Percentiles rank a stretch among this genome's conserved stretches.
phyloP scores from a whole-genome alignment of 345 rosid genomes.

The Euphorbia lathyris region DNA sequence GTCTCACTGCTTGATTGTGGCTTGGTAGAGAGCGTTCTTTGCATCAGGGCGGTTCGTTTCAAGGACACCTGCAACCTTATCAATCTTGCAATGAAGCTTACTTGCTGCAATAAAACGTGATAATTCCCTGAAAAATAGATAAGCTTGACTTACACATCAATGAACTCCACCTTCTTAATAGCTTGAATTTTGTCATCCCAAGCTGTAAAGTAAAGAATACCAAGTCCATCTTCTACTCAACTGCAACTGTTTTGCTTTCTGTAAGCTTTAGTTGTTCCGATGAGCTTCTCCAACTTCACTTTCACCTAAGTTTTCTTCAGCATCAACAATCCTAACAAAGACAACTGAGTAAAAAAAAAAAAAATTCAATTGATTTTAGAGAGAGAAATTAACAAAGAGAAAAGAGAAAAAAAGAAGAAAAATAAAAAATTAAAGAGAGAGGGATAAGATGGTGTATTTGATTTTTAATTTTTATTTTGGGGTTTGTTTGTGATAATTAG shows the following conservation, averaged over 20 bases:
- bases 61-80: conserved; percentile 96
- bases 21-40: conserved; percentile 97
- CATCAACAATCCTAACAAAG: conserved; percentile 82
- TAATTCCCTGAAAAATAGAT: too few relatives aligned
- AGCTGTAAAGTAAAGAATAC: conserved; percentile 85
- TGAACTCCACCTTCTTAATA: conserved; percentile 85
- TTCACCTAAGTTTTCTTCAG: conserved; percentile 96
- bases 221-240: conserved; percentile 96
- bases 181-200: conserved; percentile 98
- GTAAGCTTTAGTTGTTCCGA: conserved; percentile 85
- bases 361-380: too few relatives aligned
- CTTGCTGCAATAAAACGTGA: too few relatives aligned
- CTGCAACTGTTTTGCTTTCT: too few relatives aligned
- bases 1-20: conserved; percentile 98
- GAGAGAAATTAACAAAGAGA: too few relatives aligned
- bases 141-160: conserved; percentile 68
- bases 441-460: too few relatives aligned
- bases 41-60: conserved; percentile 98
- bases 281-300: conserved; percentile 99
- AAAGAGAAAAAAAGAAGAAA: too few relatives aligned
- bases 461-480: too few relatives aligned
- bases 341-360: background rate
- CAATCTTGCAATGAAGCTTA: too few relatives aligned
- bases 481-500: too few relatives aligned
- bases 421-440: too few relatives aligned